Base-by-base conservation (phyloP, 441 rosid species). In the Cnidoscolus chayamansa region DNA sequence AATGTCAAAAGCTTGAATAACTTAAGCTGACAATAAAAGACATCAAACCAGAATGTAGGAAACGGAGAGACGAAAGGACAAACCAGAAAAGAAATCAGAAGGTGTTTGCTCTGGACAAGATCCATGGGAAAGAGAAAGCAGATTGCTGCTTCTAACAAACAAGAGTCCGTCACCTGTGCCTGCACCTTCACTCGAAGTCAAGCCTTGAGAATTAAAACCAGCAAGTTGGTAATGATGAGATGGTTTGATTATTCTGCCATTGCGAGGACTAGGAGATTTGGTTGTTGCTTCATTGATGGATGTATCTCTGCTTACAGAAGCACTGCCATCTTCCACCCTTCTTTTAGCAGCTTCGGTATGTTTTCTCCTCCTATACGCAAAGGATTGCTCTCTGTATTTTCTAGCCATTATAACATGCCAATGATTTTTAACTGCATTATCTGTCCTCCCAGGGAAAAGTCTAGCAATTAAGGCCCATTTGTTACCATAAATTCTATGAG, bases 321-420 rank as follows among this genome's bases (percentile, higher is more conserved):
- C 63, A 11, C 61, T 63, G 25, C 54, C 54, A 7, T 61, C 76
- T 51, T 85, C 83, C 65, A 71, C 62, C 35, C 74, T 81, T 79
- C 20, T 54, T 62, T 76, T 80, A 72, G 59, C 64, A 73, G 72
- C 69, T 48, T 75, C 85, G 53, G 30, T 56, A 20, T 71, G 61
- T 62, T 80, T 85, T 71, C 85, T 86, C 76, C 83, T 83, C 77
- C 82, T 76, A 57, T 76, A 85, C 58, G 85, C 81, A 63, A 54
- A 79, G 8, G 86, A 81, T 37, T 84, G 90, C 49, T 79, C 82
- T 60, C 88, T 83, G 73, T 82, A 82, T 77, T 85, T 88, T 63
- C 90, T 82, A 6, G 92, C 88, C 92, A 88, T 88, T 25, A 88
- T 81, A 12, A 88, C 90, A 78, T 88, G 92, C 92, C 92, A 88